phyloP scores from a whole-genome alignment of 768 basidiomycete species.

The Daedaleopsis sinensis region DNA sequence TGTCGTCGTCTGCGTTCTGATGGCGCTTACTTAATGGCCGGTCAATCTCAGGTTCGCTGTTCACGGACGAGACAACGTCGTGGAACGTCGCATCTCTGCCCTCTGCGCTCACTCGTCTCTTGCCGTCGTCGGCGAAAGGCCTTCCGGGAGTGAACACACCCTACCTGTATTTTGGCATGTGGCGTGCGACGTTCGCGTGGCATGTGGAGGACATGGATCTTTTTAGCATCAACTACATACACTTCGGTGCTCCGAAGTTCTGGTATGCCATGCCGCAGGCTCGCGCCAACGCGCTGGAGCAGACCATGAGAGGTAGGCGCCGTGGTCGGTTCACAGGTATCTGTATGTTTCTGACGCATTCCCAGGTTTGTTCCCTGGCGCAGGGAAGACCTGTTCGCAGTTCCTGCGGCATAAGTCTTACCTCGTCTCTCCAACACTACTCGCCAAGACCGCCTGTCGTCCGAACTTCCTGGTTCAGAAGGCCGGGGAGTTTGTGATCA shows the following conservation, averaged over 20 bases:
- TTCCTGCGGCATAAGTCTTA: constrained; percentile 98
- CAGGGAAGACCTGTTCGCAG: constrained; percentile 83
- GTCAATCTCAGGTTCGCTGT: constrained; percentile 55
- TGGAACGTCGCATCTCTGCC: constrained; percentile 97
- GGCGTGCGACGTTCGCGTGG: constrained; percentile 98
- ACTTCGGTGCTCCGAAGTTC: constrained; percentile 95
- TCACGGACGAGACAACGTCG: constrained; percentile 71
- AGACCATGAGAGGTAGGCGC: constrained; percentile 78
- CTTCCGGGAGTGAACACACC: constrained; percentile 97
- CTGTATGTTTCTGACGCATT: neutral
- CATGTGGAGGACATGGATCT: constrained; percentile 99
- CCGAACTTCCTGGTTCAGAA: constrained; percentile 92
- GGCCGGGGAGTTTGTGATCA: constrained; percentile 95
- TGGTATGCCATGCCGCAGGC: constrained; percentile 97
- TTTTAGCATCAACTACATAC: constrained; percentile 98
- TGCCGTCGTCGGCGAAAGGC: constrained; percentile 66
- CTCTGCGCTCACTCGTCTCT: constrained; percentile 80
- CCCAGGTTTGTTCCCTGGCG: constrained; percentile 86
- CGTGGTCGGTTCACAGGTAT: neutral
- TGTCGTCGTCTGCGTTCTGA: neutral
- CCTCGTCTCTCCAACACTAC: constrained; percentile 82
- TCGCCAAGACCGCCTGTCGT: constrained; percentile 76
- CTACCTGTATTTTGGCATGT: constrained; percentile 99
- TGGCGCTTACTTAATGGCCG: neutral
- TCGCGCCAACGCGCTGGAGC: constrained; percentile 80